Evolutionary conservation across 495 filamentous ascomycete species (phyloP).

Genomic region (Hypoxylon crocopeplum): DNA sequence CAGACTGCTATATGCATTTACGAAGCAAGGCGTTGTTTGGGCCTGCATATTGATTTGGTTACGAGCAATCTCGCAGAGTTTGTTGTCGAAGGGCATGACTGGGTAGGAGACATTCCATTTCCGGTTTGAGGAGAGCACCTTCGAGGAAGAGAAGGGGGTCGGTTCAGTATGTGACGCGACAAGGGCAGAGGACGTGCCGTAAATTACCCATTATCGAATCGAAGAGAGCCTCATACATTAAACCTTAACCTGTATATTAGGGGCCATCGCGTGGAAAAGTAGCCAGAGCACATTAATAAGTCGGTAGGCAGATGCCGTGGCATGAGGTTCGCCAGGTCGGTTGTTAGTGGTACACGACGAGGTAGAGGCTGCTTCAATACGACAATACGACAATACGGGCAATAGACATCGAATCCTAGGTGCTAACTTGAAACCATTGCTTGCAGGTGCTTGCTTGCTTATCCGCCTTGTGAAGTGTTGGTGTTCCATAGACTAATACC

Average conservation of each 20-base stretch:
- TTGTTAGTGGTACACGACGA: neutral
- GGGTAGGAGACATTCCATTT: too few species aligned
- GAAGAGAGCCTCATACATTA: conserved; percentile 6
- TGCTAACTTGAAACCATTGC: neutral
- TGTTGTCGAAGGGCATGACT: too few species aligned
- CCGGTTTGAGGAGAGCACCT: too few species aligned
- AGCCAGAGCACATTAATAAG: conserved; percentile 10
- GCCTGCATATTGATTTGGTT: conserved; percentile 14
- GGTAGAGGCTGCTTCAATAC: conserved; percentile 6
- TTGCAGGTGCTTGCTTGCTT: too few species aligned
- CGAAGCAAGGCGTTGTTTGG: conserved; percentile 30
- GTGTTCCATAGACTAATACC: too few species aligned
- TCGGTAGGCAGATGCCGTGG: conserved; percentile 8
- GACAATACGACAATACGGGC: conserved; percentile 2
- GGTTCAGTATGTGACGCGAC: neutral
- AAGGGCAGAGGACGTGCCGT: neutral
- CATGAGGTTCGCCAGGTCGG: neutral
- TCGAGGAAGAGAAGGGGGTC: conserved; percentile 1
- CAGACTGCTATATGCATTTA: conserved; percentile 33
- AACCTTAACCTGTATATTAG: conserved; percentile 33
- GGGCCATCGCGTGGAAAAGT: neutral
- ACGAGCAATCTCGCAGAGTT: too few species aligned
- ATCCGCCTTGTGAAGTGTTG: too few species aligned
- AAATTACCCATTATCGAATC: conserved; percentile 4
- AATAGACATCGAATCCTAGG: neutral